Percentiles rank a stretch among this genome's conserved stretches.
Evolutionary conservation across 1,139 yeast species (phyloP).

Genomic region (Yamadazyma mexicana): DNA sequence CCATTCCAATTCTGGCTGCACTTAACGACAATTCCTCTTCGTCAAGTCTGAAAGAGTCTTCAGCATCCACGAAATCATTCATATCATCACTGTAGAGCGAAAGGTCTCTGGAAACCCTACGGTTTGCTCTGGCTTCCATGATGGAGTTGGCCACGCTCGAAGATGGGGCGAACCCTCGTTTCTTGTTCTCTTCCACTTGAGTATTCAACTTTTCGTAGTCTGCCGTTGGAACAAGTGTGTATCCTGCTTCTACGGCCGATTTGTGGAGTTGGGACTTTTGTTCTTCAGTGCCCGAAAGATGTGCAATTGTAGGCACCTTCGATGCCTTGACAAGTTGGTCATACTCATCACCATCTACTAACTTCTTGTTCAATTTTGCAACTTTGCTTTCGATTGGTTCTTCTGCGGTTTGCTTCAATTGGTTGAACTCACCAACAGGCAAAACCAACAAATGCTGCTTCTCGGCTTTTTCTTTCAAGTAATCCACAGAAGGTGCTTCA

Average conservation of each 20-base stretch:
- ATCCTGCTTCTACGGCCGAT: slow-evolving; percentile 4
- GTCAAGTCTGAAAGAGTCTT: slow-evolving; percentile 31
- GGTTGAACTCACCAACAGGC: slow-evolving; percentile 18
- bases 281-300: slow-evolving; percentile 9
- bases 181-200: slow-evolving; percentile 8
- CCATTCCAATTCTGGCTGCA: slow-evolving; percentile 39
- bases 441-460: slow-evolving; percentile 19
- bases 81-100: slow-evolving; percentile 17
- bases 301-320: slow-evolving; percentile 6
- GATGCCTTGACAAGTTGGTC: slow-evolving; percentile 2
- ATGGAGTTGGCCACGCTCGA: slow-evolving; percentile 13
- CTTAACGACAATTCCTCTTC: slow-evolving; percentile 27
- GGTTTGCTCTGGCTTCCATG: slow-evolving; percentile 14
- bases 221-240: slow-evolving; percentile 5
- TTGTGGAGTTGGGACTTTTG: slow-evolving; percentile 2
- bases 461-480: slow-evolving; percentile 20
- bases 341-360: slow-evolving; percentile 9
- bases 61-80: slow-evolving; percentile 32
- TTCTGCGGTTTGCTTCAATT: slow-evolving; percentile 13
- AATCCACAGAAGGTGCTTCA: slow-evolving; percentile 24
- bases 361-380: slow-evolving; percentile 6
- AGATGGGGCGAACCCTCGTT: slow-evolving; percentile 8
- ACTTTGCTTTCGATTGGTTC: slow-evolving; percentile 25
- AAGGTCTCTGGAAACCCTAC: slow-evolving; percentile 17
- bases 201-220: slow-evolving; percentile 9